Base-by-base conservation (phyloP, 108 stramenopile species). In the Craspedostauros australis region DNA sequence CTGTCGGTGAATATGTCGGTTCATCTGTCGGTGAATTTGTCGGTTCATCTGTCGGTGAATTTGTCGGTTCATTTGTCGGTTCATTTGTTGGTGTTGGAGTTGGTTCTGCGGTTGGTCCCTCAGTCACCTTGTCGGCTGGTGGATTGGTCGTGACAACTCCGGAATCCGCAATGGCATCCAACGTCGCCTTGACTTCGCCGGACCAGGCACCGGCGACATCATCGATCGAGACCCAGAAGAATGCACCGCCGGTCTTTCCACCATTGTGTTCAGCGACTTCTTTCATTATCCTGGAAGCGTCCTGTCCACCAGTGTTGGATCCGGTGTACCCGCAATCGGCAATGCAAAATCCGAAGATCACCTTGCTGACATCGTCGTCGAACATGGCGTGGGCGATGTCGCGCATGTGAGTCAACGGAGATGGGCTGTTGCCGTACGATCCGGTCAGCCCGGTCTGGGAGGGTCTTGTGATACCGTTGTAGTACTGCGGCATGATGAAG, bases 291-390 rank as follows among this genome's bases (percentile, higher is more conserved):
- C 37, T 19, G 5, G 47, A 41, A 11, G 75, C 75, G 43, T 67
- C 60, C 51, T 38, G 8, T 6, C 31, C 65, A 39, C 31, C 50
- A 1, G 60, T 54, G 39, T 70, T 71, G 0, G 52, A 55, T 5
- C 47, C 40, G 7, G 68, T 69, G 5, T 60, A 69, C 0, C 39
- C 38, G 45, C 75, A 76, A 22, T 67, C 75, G 7, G 40, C 50
- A 33, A 76, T 76, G 37, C 75, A 76, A 61, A 71, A 71, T 15
- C 75, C 75, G 37, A 76, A 71, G 7, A 76, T 57, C 3, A 76
- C 57, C 39, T 62, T 60, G 23, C 66, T 56, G 0, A 70, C 69
- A 27, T 76, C 60, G 26, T 50, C 58, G 12, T 30, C 52, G 54
- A 76, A 71, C 30, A 71, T 45, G 8, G 62, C 39, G 34, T 76